Conservation (phyloP, 176 grass and related monocot species). For the Carex littledalei region DNA sequence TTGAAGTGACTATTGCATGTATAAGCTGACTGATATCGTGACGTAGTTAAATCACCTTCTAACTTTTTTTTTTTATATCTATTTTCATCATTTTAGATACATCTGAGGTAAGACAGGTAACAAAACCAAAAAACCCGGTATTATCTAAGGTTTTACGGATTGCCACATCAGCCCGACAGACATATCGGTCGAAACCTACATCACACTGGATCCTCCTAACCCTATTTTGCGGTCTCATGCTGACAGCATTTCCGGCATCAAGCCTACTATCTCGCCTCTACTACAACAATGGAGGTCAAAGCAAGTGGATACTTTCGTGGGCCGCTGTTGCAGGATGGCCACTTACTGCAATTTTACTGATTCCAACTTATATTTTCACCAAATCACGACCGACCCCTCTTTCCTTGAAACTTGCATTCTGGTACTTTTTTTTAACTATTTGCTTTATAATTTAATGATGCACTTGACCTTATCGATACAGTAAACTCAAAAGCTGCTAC, state of each 20-base stretch:
- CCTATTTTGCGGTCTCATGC: conserved; percentile 49
- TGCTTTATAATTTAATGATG: neutral
- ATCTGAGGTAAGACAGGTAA: neutral
- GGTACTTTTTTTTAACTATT: conserved; percentile 11
- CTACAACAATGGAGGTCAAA: conserved; percentile 64
- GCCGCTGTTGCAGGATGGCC: conserved; percentile 78
- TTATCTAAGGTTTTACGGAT: conserved; percentile 20
- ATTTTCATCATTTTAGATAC: neutral
- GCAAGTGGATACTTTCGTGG: conserved; percentile 94
- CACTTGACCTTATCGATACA: neutral
- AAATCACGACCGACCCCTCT: conserved; percentile 40
- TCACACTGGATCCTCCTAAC: conserved; percentile 44
- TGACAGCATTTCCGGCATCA: conserved; percentile 68
- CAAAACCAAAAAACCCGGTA: conserved; percentile 5
- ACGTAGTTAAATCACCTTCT: neutral
- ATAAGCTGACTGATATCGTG: neutral
- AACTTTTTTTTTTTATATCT: neutral
- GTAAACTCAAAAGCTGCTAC: neutral
- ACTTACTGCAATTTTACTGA: conserved; percentile 41
- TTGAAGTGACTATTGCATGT: neutral
- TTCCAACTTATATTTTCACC: conserved; percentile 39
- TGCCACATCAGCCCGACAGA: conserved; percentile 12
- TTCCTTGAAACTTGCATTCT: conserved; percentile 34
- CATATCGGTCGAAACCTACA: conserved; percentile 40
- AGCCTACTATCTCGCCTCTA: conserved; percentile 75